Evolutionary conservation across 1,284 basidiomycete genomes (phyloP).

Genomic region (Sporisorium scitamineum): DNA sequence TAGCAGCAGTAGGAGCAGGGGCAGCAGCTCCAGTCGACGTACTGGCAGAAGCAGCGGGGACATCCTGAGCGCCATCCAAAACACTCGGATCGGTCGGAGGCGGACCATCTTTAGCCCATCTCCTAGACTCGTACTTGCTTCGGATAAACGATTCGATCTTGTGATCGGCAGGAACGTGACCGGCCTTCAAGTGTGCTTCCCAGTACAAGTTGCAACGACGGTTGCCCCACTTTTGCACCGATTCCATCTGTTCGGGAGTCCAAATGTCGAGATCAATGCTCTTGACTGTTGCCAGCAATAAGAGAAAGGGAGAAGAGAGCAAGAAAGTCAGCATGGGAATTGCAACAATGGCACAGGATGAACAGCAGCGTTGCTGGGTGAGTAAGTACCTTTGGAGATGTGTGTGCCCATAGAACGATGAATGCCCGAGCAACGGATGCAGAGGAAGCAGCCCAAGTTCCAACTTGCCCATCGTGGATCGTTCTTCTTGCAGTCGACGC

Average conservation of each 20-base stretch:
- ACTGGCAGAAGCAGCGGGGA: conserved; percentile 18
- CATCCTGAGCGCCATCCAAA: conserved; percentile 74
- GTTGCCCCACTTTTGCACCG: conserved; percentile 88
- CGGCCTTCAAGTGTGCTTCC: conserved; percentile 93
- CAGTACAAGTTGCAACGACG: conserved; percentile 91
- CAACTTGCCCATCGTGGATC: conserved; percentile 98
- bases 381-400: conserved; percentile 51
- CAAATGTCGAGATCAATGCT: conserved; percentile 97
- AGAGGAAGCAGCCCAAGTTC: conserved; percentile 94
- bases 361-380: not conserved
- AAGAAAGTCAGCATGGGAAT: not conserved
- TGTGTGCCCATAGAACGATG: conserved; percentile 99
- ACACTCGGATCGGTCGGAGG: conserved; percentile 83
- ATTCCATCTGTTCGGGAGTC: conserved; percentile 96
- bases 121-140: conserved; percentile 91
- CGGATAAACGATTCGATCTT: conserved; percentile 99
- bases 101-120: conserved; percentile 92
- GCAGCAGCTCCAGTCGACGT: not conserved
- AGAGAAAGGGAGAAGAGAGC: not conserved
- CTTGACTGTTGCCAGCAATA: conserved; percentile 75
- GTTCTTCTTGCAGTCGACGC: conserved; percentile 71
- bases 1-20: not conserved
- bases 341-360: not conserved
- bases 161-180: conserved; percentile 93
- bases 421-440: conserved; percentile 97